Base-by-base conservation (phyloP, 2,329 filamentous ascomycete genomes). In the Teratosphaeria destructans region DNA sequence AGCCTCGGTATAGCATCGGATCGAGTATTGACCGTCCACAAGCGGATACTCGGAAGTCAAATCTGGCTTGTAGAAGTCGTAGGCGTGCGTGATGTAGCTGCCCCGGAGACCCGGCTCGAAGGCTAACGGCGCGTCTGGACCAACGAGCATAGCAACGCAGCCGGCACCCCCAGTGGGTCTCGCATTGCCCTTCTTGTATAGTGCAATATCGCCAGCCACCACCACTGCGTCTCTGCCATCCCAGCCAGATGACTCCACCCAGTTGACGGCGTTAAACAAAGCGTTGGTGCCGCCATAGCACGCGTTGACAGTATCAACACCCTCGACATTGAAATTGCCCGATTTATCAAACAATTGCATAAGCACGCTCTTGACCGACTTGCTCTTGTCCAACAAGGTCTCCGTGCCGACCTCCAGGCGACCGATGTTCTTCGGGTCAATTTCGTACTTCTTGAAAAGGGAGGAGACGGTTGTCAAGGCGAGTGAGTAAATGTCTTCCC, bases 1-100 rank as follows among this genome's bases (percentile, higher is more conserved):
- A 12, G 79, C 78, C 70, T 80, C 77, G 55, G 73, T 78, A 73
- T 81, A 81, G 76, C 79, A 81, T 67, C 76, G 73, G 65, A 80
- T 74, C 56, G 78, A 80, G 73, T 76, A 81, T 39, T 81, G 78
- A 54, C 79, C 79, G 64, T 81, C 78, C 16, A 81, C 79, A 60
- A 79, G 70, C 34, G 79, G 79, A 68, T 81, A 81, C 67, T 81
- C 79, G 74, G 76, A 78, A 61, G 78, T 79, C 60, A 81, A 65
- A 64, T 81, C 78, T 58, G 79, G 75, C 77, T 81, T 81, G 75
- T 81, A 81, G 71, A 81, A 81, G 66, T 81, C 79, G 72, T 81
- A 81, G 35, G 74, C 76, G 69, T 81, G 78, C 63, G 71, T 77
- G 67, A 81, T 75, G 71, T 79, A 81, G 66, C 73, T 76, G 62